Evolutionary conservation across 2,329 filamentous ascomycete genomes (phyloP), one percentile per base, ranked within the genome.

Genomic region (Chaetomiaceae sp.): DNA sequence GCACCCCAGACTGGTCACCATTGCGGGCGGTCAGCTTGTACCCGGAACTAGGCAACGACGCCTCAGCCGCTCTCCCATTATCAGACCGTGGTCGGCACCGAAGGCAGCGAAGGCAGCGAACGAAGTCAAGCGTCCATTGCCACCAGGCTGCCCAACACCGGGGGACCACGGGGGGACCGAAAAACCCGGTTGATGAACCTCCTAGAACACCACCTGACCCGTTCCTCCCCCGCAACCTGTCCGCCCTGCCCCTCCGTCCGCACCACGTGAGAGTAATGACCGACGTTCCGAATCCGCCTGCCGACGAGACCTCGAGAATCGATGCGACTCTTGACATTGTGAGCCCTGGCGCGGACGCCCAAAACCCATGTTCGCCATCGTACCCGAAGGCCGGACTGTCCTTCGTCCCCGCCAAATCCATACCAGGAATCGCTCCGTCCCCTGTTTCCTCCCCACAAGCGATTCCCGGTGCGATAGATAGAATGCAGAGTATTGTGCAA

Each of bases 371-470:
- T 40, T 31, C 23, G 33, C 44, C 20, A 27, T 40, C 37, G 42
- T 47, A 51, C 33, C 29, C n/a, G 25, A 23, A 37, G 39, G 27
- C 34, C 27, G 33, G 9, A 25, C 47, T 34, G 51, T 33, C 50
- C 34, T 39, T 31, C 36, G 23, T 45, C 20, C 39, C 33, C 53
- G 31, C 48, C 42, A 20, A 37, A 22, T 43, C 54, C 48, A 27
- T 33, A 36, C 45, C 47, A 53, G 47, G 48, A 54, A 59, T 54
- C 65, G 53, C 65, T 60, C 65, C 64, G 53, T 66, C 66, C 65
- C 67, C 64, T 56, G 59, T 65, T 63, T 66, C 69, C 64, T 69
- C 66, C 68, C 67, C 67, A 68, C 65, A 67, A 71, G 68, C 66
- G 67, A 65, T 64, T 64, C 61, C 65, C 64, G 66, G 61, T 63